These are phyloP conservation scores for Oldenlandia corymbosa DNA, from an alignment of 257 asterid species.

Conservation along the genomic window DNA sequence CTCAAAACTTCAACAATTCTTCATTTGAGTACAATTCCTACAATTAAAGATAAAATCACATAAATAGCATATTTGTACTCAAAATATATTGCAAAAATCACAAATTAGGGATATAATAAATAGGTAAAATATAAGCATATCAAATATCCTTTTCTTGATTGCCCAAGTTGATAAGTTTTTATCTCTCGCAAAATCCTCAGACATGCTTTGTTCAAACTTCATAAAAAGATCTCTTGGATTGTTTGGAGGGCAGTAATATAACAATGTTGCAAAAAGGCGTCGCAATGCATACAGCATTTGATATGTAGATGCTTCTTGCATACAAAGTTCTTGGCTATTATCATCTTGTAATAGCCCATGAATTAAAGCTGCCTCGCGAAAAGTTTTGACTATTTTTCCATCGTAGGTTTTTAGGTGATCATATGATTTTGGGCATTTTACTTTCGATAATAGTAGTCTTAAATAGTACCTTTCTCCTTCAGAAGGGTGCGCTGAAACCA, in stretches of 20 bases:
- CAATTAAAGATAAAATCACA: no score
- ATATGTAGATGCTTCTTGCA: neutral
- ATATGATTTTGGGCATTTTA: neutral
- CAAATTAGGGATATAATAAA: no score
- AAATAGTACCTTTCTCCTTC: conserved; percentile 7
- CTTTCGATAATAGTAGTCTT: neutral
- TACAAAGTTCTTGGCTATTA: neutral
- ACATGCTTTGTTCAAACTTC: neutral
- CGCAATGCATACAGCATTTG: neutral
- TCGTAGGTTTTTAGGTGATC: neutral
- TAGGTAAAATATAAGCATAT: no score
- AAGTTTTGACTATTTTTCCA: neutral
- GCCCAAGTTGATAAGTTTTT: no score
- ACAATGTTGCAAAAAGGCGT: neutral
- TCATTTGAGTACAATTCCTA: no score
- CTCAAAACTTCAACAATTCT: no score
- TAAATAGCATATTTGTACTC: no score
- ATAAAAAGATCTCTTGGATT: neutral
- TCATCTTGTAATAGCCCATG: neutral
- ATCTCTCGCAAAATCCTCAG: neutral
- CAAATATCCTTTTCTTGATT: no score
- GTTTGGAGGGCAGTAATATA: neutral
- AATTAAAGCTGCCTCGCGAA: neutral
- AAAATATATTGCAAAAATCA: no score
- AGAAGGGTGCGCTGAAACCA: neutral